A percentile compares a stretch with the other conserved stretches of the same genome.
phyloP scores from a whole-genome alignment of 306 rosid genomes.

The Betula pendula region DNA sequence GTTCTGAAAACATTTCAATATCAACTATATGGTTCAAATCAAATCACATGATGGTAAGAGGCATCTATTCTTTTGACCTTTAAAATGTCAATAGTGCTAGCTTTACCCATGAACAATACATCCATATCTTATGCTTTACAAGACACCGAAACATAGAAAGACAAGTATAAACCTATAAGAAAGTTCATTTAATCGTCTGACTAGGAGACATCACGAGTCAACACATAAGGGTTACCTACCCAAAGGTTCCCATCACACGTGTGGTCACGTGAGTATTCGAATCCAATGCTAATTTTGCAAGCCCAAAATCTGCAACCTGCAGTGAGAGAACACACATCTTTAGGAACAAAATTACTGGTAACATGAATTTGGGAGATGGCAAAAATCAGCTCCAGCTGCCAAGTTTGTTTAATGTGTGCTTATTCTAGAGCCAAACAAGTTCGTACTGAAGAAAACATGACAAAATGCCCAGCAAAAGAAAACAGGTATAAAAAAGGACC shows the following conservation, averaged over 20 bases:
- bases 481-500: background rate
- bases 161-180: background rate
- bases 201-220: background rate
- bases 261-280: slow-evolving; percentile 89
- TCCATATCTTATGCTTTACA: background rate
- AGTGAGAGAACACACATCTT: slow-evolving; percentile 28
- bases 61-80: background rate
- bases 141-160: background rate
- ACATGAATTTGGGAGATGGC: background rate
- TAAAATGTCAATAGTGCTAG: background rate
- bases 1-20: background rate
- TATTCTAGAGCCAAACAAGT: background rate
- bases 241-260: slow-evolving; percentile 99
- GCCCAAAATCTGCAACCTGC: slow-evolving; percentile 99
- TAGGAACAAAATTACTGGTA: slow-evolving; percentile 17
- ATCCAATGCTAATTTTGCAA: slow-evolving; percentile 89
- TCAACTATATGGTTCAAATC: background rate
- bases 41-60: background rate
- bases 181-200: background rate
- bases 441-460: background rate
- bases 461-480: background rate
- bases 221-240: slow-evolving; percentile 48
- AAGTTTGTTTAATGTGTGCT: background rate
- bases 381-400: slow-evolving; percentile 13
- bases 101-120: background rate